Percentiles rank a stretch among this genome's conserved stretches.
These are phyloP conservation scores for Hortaea sp. DNA, from an alignment of 2,329 filamentous ascomycete species.

Conservation along the genomic window DNA sequence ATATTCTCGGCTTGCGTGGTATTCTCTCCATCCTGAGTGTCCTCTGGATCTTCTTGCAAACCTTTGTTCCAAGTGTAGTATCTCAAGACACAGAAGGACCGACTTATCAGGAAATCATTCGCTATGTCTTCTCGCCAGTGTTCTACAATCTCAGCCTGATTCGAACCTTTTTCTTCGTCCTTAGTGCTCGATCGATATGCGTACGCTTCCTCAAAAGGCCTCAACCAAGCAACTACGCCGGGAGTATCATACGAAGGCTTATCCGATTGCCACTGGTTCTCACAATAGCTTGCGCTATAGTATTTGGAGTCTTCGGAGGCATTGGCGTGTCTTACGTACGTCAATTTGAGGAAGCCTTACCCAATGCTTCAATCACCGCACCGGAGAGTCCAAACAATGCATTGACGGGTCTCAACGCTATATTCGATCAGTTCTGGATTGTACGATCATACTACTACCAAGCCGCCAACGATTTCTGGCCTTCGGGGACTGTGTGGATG, in stretches of 20 bases:
- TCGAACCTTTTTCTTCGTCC: slow-evolving; percentile 36
- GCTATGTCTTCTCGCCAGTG: slow-evolving; percentile 36
- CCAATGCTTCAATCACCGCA: slow-evolving; percentile 27
- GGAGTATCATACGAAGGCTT: slow-evolving; percentile 32
- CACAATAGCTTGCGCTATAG: slow-evolving; percentile 31
- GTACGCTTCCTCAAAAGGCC: slow-evolving; percentile 33
- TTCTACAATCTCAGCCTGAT: slow-evolving; percentile 38
- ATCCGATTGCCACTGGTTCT: slow-evolving; percentile 34
- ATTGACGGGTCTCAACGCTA: slow-evolving; percentile 35
- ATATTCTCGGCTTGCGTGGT: slow-evolving; percentile 36
- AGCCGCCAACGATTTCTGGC: slow-evolving; percentile 34
- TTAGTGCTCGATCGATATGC: slow-evolving; percentile 35
- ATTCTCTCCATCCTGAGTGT: slow-evolving; percentile 35
- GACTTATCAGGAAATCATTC: slow-evolving; percentile 31
- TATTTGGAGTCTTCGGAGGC: slow-evolving; percentile 27
- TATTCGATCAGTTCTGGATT: slow-evolving; percentile 40
- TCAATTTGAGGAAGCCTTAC: slow-evolving; percentile 27
- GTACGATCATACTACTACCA: slow-evolving; percentile 29
- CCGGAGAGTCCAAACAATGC: slow-evolving; percentile 27
- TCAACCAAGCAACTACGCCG: slow-evolving; percentile 26
- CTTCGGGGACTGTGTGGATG: slow-evolving; percentile 37
- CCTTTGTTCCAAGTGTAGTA: slow-evolving; percentile 35
- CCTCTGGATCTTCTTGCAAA: slow-evolving; percentile 36
- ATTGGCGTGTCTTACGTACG: slow-evolving; percentile 26
- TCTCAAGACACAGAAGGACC: slow-evolving; percentile 28